phyloP scores from a whole-genome alignment of 768 basidiomycete species.

The Mycena rosella region DNA sequence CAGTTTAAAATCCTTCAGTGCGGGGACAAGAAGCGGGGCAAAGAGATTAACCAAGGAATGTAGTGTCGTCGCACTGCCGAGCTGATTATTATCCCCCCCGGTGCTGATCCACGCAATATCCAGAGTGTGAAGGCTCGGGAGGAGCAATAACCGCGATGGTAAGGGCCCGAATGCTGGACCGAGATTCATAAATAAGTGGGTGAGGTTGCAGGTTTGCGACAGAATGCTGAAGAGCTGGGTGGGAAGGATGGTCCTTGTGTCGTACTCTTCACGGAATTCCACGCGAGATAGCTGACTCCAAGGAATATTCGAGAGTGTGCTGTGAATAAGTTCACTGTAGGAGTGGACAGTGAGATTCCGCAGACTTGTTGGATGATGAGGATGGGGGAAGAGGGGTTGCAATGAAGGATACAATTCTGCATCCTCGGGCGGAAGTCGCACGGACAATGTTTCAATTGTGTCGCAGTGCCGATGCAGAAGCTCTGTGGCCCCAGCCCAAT shows the following conservation, averaged over 20 bases:
- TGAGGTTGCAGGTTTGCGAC: not conserved
- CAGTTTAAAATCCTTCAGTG: constrained; percentile 3
- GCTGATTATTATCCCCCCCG: not conserved
- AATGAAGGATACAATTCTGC: not conserved
- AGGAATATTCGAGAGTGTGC: constrained; percentile 12
- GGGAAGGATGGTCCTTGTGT: not conserved
- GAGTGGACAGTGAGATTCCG: constrained; percentile 4
- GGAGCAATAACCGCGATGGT: not conserved
- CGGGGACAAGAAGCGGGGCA: constrained; percentile 3
- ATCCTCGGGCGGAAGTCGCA: constrained; percentile 5
- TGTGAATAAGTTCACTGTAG: not conserved
- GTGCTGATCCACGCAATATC: constrained; percentile 9
- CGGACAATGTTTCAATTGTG: not conserved
- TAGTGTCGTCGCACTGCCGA: not conserved
- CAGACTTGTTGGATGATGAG: constrained; percentile 9
- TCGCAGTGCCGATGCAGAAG: constrained; percentile 8
- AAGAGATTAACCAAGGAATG: constrained; percentile 9
- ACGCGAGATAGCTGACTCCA: constrained; percentile 3
- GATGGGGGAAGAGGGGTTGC: constrained; percentile 2
- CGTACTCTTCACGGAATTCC: not conserved
- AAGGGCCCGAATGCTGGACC: constrained; percentile 3
- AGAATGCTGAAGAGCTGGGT: constrained; percentile 4
- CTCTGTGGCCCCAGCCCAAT: constrained; percentile 8
- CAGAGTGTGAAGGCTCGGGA: constrained; percentile 1
- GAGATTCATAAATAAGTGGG: not conserved